Conservation (phyloP, 257 asterid genomes). For the Jacaranda copaia region DNA sequence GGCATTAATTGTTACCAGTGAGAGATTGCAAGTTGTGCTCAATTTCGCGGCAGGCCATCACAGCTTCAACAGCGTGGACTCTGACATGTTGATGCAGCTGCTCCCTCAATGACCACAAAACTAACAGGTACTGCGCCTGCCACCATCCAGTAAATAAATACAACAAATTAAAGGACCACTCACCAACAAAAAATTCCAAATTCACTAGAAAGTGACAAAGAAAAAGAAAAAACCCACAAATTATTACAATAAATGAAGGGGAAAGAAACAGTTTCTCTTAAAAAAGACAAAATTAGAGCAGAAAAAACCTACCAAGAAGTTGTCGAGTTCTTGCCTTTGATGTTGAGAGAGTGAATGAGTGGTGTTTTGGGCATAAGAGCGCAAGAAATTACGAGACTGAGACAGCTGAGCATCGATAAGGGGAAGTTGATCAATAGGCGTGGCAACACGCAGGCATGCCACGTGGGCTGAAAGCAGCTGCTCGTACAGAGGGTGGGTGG, state of each 20-base stretch:
- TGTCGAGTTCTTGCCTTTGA: constrained; percentile 83
- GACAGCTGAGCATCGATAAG: constrained; percentile 89
- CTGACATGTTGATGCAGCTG: constrained; percentile 87
- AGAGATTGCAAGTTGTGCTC: constrained; percentile 70
- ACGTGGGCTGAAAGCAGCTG: constrained; percentile 93
- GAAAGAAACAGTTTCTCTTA: not conserved
- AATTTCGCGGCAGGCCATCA: constrained; percentile 82
- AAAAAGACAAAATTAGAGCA: not conserved
- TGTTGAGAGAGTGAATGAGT: constrained; percentile 57
- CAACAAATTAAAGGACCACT: constrained; percentile 46
- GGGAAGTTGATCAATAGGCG: constrained; percentile 93
- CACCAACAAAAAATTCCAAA: not conserved
- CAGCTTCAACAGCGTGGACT: constrained; percentile 82
- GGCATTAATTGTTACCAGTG: constrained; percentile 49
- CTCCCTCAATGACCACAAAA: constrained; percentile 80
- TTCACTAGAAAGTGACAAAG: not conserved
- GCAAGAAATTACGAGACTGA: constrained; percentile 68
- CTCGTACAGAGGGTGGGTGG: constrained; percentile 81
- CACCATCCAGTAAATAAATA: not conserved
- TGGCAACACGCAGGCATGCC: constrained; percentile 96
- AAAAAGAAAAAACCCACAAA: not conserved
- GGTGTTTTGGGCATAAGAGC: constrained; percentile 69
- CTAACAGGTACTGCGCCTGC: constrained; percentile 89
- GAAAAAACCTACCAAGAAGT: constrained; percentile 68
- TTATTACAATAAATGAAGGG: not conserved